Evolutionary conservation across 352 stramenopile genomes (phyloP), one percentile per base, ranked within the genome.

Genomic region (Phytophthora macrochlamydospora): DNA sequence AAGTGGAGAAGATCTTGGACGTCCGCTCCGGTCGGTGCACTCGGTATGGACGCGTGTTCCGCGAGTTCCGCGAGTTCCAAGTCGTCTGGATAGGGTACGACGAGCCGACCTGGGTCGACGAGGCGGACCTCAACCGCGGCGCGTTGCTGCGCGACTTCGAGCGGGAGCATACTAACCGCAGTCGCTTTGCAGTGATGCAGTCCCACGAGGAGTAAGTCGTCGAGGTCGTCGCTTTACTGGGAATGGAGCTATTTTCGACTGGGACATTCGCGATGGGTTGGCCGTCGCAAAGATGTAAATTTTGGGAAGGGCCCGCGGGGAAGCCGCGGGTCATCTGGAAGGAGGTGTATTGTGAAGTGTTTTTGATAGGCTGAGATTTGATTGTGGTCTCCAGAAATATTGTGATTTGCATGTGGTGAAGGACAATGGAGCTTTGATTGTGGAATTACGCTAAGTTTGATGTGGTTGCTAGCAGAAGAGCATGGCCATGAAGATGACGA

Each of bases 81-180:
- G 50, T 60, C 33, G 32, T 60, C 1, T 69, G 62, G 55, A 43
- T 33, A 12, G 46, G 56, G 3, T 52, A 65, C 44, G 44, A 57
- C 14, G 59, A 65, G 13, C 64, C 51, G 2, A 58, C 33, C 2
- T 62, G 51, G 56, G 50, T 65, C 2, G 35, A 56, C 5, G 52
- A 65, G 37, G 62, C 52, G 14, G 43, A 58, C 32, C 44, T 65
- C 2, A 70, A 65, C 29, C 61, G 58, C 44, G 62, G 56, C 0
- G 61, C 53, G 3, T 32, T 69, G 18, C 4, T 69, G 12, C n/a
- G 43, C 28, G 53, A 62, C 13, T 69, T 57, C 28, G 3, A 32
- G 35, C 51, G 43, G 24, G 31, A 38, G 9, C 9, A 9, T 2
- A 12, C 49, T 1, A 46, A 54, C 4, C 49, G 30, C 0, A 62